Percentiles rank a stretch among this genome's conserved stretches.
phyloP scores from a whole-genome alignment of 108 stramenopile species.

The Conticribra weissflogii region DNA sequence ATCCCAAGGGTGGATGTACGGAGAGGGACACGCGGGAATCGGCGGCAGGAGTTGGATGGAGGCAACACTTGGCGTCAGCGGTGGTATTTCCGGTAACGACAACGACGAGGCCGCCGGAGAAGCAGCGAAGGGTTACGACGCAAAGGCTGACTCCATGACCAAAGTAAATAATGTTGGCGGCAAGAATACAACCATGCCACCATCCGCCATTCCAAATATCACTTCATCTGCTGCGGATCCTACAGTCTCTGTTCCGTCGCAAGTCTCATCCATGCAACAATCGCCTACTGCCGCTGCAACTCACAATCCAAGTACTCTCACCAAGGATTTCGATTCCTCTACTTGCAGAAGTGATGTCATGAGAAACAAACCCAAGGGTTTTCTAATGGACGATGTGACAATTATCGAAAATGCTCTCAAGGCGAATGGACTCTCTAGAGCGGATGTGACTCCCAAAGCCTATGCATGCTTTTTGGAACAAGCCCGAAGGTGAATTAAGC shows the following conservation, averaged over 20 bases:
- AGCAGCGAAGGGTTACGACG: not conserved
- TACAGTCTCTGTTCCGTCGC: no score
- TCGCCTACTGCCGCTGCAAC: no score
- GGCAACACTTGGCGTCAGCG: conserved; percentile 19
- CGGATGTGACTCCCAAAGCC: conserved; percentile 75
- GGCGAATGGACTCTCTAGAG: conserved; percentile 57
- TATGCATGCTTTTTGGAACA: conserved; percentile 81
- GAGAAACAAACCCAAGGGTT: not conserved
- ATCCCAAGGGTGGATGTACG: conserved; percentile 42
- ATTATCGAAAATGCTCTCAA: conserved; percentile 66
- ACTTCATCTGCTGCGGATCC: no score
- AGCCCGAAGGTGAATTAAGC: conserved; percentile 51
- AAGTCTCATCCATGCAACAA: no score
- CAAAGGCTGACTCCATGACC: not conserved
- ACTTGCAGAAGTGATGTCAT: no score
- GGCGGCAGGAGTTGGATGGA: conserved; percentile 35
- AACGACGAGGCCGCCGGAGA: no score
- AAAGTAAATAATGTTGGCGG: not conserved
- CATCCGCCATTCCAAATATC: no score
- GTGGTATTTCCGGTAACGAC: no score
- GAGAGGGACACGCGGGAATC: conserved; percentile 28
- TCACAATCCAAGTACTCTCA: no score
- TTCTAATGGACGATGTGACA: conserved; percentile 67
- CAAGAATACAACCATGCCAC: no score
- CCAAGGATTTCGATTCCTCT: not conserved